Conservation (phyloP, 1,284 basidiomycete species). For the Ceratobasidium sp. region DNA sequence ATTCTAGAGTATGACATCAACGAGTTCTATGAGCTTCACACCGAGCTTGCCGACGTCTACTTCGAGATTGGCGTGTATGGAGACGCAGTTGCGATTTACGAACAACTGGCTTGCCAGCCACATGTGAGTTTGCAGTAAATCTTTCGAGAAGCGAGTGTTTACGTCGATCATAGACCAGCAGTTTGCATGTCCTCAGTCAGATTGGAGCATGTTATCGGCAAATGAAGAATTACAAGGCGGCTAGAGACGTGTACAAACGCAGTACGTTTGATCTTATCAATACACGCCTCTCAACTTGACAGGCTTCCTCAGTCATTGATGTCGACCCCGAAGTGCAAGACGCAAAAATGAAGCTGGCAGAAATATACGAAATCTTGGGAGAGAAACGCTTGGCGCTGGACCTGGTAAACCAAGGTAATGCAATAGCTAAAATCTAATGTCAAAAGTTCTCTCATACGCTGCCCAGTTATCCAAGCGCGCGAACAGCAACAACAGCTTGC, state of each 20-base stretch:
- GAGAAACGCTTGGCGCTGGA: slow-evolving; percentile 84
- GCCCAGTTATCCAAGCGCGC: slow-evolving; percentile 26
- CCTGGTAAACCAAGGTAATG: slow-evolving; percentile 81
- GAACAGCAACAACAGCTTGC: slow-evolving; percentile 2
- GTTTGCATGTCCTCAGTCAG: slow-evolving; percentile 69
- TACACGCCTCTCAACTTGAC: neutral
- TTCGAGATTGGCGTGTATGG: slow-evolving; percentile 76
- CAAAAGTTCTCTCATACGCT: neutral
- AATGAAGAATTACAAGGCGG: slow-evolving; percentile 73
- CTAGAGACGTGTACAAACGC: slow-evolving; percentile 82
- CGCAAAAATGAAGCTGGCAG: slow-evolving; percentile 87
- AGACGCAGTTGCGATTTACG: slow-evolving; percentile 80
- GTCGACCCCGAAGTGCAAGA: slow-evolving; percentile 79
- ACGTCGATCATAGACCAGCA: slow-evolving; percentile 64
- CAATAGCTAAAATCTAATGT: neutral
- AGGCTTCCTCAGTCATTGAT: slow-evolving; percentile 78
- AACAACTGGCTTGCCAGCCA: slow-evolving; percentile 73
- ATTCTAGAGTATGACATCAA: slow-evolving; percentile 74
- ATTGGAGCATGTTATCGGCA: slow-evolving; percentile 78
- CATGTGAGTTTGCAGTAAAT: slow-evolving; percentile 55
- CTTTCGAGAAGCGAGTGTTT: no score
- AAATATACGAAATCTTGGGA: slow-evolving; percentile 84
- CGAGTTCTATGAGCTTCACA: slow-evolving; percentile 80
- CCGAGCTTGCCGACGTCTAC: slow-evolving; percentile 85
- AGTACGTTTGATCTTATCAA: slow-evolving; percentile 57